Base-by-base conservation (phyloP, 352 stramenopile genomes). In the Blastocystis sp. region DNA sequence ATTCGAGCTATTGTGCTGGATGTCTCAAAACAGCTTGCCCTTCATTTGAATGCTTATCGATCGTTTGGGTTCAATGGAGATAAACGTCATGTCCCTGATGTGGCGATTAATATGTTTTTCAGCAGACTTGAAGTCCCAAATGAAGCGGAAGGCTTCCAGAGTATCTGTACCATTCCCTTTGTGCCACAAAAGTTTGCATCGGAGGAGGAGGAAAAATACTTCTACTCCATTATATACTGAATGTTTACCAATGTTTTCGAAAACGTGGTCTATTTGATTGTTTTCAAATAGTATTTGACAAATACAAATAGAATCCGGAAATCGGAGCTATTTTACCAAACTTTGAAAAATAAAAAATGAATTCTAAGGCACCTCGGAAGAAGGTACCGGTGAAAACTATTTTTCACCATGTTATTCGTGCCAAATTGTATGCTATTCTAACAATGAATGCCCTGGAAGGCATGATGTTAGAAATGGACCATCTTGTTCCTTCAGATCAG, bases 81-180 rank as follows among this genome's bases (percentile, higher is more conserved):
- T 44, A 66, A 93, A 84, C 93, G 60, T 35, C 24, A 68, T 30
- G 89, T 96, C 48, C 94, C 94, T 0, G 93, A 94, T 44, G 93
- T 96, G 58, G 93, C 94, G 19, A 95, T 96, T 90, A 93, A 96
- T 69, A 92, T 92, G 33, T 96, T 95, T 90, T 96, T 93, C 90
- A 95, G 95, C 88, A 95, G 93, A 82, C 89, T 93, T 51, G 90
- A 93, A 27, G 24, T 81, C 1, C 93, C 93, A 0, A 89, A 91
- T 44, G 91, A 93, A 42, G 24, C 35, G n/a, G 94, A 96, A 88
- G 94, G 94, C 1, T 95, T 96, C 90, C 79, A 89, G 1, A 91
- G 93, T 19, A 89, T 96, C 66, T 91, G 94, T 40, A 92, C 93
- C 75, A 91, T 95, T 19, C 92, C 90, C 58, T 95, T 96, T 69